Percentiles rank a stretch among this genome's conserved stretches.
phyloP scores from a whole-genome alignment of 2,329 filamentous ascomycete genomes.

The Neofusicoccum laricinum region DNA sequence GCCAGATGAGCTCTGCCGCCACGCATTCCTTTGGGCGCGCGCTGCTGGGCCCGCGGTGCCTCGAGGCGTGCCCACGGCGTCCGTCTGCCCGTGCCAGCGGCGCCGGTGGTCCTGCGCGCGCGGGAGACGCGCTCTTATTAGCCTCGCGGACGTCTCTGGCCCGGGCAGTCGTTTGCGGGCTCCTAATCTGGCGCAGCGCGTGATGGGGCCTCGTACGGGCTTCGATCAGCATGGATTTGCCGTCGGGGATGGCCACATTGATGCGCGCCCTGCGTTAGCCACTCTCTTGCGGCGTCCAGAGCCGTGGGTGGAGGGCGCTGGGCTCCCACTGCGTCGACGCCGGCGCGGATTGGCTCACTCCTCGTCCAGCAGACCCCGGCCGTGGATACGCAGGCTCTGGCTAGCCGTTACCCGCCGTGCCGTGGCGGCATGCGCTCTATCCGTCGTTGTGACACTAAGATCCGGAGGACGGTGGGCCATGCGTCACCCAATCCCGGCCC shows the following conservation, averaged over 20 bases:
- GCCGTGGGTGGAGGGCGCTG: neutral
- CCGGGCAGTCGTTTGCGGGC: neutral
- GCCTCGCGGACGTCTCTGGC: neutral
- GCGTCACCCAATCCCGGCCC: neutral
- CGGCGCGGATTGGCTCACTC: neutral
- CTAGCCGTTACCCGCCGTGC: slow-evolving; percentile 6
- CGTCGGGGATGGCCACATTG: slow-evolving; percentile 8
- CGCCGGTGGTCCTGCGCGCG: neutral
- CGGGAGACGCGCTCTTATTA: slow-evolving; percentile 5
- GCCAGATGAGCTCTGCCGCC: neutral
- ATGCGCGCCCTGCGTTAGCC: slow-evolving; percentile 9
- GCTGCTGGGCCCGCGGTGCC: neutral
- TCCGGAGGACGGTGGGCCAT: slow-evolving; percentile 9
- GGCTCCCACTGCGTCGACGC: neutral
- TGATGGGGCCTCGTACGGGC: neutral
- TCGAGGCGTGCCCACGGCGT: neutral
- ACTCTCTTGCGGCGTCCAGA: neutral
- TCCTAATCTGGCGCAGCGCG: slow-evolving; percentile 8
- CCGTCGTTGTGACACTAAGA: slow-evolving; percentile 9
- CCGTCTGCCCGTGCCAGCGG: neutral
- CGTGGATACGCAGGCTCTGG: neutral
- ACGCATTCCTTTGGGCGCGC: neutral
- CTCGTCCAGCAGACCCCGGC: slow-evolving; percentile 5
- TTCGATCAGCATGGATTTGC: slow-evolving; percentile 7
- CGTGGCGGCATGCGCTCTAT: slow-evolving; percentile 12